Base-by-base conservation (phyloP, 768 basidiomycete genomes). In the Leucosporidium scottii region DNA sequence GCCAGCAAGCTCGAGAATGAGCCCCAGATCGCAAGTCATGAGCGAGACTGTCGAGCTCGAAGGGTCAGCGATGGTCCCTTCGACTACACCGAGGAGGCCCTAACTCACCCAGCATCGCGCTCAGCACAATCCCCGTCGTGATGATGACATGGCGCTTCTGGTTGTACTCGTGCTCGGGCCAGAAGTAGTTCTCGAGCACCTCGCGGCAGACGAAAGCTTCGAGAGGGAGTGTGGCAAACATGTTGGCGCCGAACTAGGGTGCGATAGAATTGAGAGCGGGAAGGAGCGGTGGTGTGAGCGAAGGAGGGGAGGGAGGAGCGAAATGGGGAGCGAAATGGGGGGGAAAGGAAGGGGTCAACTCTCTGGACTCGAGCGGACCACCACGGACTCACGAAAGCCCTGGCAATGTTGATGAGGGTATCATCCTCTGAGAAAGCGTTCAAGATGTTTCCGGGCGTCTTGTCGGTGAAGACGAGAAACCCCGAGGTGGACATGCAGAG, bases 1-100 rank as follows among this genome's bases (percentile, higher is more conserved):
- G n/a, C 96, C 96, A 0, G 93, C 93, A 54, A 99, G 89, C 80
- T 99, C 96, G 49, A 99, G 86, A 80, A 94, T 96, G 55, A 97
- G 88, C n/a, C 96, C 96, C 20, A 99, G 84, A 78, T 99, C 94
- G 76, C 93, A 96, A 1, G 94, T 97, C 65, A 93, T 82, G 63
- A 97, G 82, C 7, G 94, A 85, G 67, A 96, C 93, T 93, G 76
- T 25, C 27, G 47, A 47, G 21, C 21, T 28, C 54, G 28, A 34
- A 27, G 27, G 47, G 13, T 18, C 39, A 44, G 27, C 51, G 9
- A 3, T 53, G 12, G n/a, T 3, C 21, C 15, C 51, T 27, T 15
- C 51, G 12, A 8, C 25, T 44, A 9, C 23, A 30, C 6, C 23
- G n/a, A 5, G 12, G 27, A 21, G 66, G 49, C 25, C 34, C n/a